phyloP scores from a whole-genome alignment of 768 basidiomycete genomes.

The Boletus rex-veris region DNA sequence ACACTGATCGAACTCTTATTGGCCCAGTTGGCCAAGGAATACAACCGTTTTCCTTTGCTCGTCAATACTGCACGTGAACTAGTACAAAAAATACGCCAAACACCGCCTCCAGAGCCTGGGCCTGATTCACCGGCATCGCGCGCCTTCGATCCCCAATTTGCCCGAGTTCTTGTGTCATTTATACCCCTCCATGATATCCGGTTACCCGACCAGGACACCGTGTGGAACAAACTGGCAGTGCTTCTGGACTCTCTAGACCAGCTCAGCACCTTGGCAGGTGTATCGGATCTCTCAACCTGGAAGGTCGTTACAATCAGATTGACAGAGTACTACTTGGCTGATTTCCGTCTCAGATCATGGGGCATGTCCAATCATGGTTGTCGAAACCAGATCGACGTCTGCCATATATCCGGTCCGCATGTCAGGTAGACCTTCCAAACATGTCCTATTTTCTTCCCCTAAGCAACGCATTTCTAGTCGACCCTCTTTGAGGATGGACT shows the following conservation, averaged over 20 bases:
- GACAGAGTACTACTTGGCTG: not conserved
- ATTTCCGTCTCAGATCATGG: constrained; percentile 39
- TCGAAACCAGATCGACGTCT: constrained; percentile 38
- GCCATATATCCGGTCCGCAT: constrained; percentile 61
- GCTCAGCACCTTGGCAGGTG: constrained; percentile 41
- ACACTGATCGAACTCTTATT: constrained; percentile 25
- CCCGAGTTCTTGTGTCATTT: constrained; percentile 61
- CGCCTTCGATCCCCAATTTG: constrained; percentile 65
- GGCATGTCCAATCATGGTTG: constrained; percentile 48
- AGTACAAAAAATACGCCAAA: constrained; percentile 13
- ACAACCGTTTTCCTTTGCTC: constrained; percentile 17
- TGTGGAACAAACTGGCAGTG: constrained; percentile 48
- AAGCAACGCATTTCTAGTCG: constrained; percentile 38
- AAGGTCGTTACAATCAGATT: constrained; percentile 41
- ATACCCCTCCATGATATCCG: constrained; percentile 65
- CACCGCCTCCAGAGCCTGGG: constrained; percentile 36
- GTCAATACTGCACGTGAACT: constrained; percentile 17
- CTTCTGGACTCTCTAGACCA: constrained; percentile 59
- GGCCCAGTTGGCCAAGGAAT: constrained; percentile 27
- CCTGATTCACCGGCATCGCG: constrained; percentile 46
- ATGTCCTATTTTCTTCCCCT: not conserved
- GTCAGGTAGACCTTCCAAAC: constrained; percentile 44
- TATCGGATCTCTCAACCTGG: constrained; percentile 54
- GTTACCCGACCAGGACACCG: constrained; percentile 44
- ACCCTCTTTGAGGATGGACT: constrained; percentile 54